A percentile compares a stretch with the other conserved stretches of the same genome.
These are phyloP conservation scores for Arthrobotrys megalospora DNA, from an alignment of 2,329 filamentous ascomycete species.

Conservation along the genomic window DNA sequence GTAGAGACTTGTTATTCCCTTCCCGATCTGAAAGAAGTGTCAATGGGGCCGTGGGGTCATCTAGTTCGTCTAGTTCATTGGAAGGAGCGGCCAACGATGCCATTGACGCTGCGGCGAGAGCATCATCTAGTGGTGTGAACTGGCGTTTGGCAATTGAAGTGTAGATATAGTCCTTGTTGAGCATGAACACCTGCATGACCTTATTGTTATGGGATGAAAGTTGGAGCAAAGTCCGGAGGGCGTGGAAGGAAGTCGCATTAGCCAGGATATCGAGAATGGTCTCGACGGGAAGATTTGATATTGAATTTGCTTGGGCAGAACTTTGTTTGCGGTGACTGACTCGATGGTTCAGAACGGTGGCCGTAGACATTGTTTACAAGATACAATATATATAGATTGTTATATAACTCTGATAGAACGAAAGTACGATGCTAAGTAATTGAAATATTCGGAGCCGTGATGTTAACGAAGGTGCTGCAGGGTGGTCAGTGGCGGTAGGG, in stretches of 20 bases:
- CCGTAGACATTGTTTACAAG: conserved; percentile 47
- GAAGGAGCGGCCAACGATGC: conserved; percentile 33
- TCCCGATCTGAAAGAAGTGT: conserved; percentile 55
- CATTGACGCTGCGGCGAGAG: conserved; percentile 59
- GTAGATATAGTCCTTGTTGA: conserved; percentile 58
- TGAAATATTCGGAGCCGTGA: neutral
- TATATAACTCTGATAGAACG: neutral
- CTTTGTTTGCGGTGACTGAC: conserved; percentile 50
- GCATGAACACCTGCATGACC: conserved; percentile 56
- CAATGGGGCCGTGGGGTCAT: conserved; percentile 55
- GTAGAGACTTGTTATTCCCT: conserved; percentile 59
- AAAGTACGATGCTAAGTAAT: conserved; percentile 4
- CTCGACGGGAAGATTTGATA: conserved; percentile 55
- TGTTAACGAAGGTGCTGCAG: conserved; percentile 6
- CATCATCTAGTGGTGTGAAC: conserved; percentile 54
- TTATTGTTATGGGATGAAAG: conserved; percentile 40
- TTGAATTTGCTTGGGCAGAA: conserved; percentile 36
- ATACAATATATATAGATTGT: conserved; percentile 1
- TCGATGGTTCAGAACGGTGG: conserved; percentile 40
- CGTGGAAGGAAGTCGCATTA: conserved; percentile 49
- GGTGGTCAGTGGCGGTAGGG: conserved; percentile 1
- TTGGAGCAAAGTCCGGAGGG: conserved; percentile 44
- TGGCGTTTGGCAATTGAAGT: conserved; percentile 55
- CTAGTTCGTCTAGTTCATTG: conserved; percentile 53
- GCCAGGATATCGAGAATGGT: conserved; percentile 54